Base-by-base conservation (phyloP, 306 rosid genomes). In the Quercus variabilis region DNA sequence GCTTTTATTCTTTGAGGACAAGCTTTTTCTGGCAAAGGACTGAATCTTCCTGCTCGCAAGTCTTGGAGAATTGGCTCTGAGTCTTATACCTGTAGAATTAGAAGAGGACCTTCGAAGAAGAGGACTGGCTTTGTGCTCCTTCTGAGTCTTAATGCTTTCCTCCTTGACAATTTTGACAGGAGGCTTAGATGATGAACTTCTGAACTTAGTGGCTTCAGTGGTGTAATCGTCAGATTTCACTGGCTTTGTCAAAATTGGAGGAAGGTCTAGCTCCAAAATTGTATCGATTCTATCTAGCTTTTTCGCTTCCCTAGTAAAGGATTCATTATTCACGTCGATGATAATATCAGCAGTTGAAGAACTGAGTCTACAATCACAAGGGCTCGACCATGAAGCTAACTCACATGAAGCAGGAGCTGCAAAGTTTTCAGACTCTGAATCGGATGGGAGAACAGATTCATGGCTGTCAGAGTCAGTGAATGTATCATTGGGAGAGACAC, bases 41-140 rank as follows among this genome's bases (percentile, higher is more conserved):
- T 85, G 93, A 76, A 71, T 76, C 78, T 87, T 93, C 78, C 80
- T 91, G 81, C 88, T 87, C 28, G 79, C 88, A 0, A 94, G 84
- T 71, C 85, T 94, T 75, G 97, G 96, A 78, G 98, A 87, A 82
- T 87, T 89, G 62, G 84, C 79, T 82, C 94, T 83, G 58, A 94
- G 92, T 83, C 79, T 89, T 62, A 91, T 81, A 25, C 97, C 97
- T 13, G 86, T 4, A 63, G 92, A 83, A 74, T 69, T 80, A 57
- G 80, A 72, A 19, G 86, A 82, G 30, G 88, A 73, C 56, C 80
- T 90, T 60, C 91, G 83, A 74, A 65, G 74, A 10, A 49, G 26
- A 38, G 78, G 52, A 46, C 41, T 76, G 30, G 75, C 54, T 77
- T 55, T 86, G 15, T 52, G 74, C 75, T 84, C 83, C 77, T 77